Base-by-base conservation (phyloP, 2,329 filamentous ascomycete species). In the Pseudocercospora vitis region DNA sequence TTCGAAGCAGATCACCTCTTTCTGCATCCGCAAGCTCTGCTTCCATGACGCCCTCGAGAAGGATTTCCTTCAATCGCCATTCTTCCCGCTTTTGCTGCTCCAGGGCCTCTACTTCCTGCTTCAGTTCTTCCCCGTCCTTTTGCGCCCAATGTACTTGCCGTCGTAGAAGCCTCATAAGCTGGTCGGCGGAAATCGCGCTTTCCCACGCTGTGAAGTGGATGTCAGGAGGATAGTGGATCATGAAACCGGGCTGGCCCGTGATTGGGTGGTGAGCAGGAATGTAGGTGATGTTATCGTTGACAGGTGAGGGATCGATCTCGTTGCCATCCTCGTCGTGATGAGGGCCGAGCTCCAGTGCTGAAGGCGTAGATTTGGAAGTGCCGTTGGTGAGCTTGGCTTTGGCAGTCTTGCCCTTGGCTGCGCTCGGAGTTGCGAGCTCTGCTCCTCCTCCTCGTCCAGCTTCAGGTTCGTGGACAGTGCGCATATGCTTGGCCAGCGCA, bases 401-500 rank as follows among this genome's bases (percentile, higher is more conserved):
- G 48, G 73, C 67, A 59, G 73, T 72, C 62, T 75, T 75, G 57
- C 73, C 72, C 48, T 74, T 39, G 70, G 61, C 77, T 73, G 26
- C 71, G 70, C 47, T 73, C 70, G 67, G 76, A 68, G 53, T 84
- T 84, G 69, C 89, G 88, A 18, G 86, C 84, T 9, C 89, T 82
- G 2, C 87, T 84, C 68, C 91, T 76, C 77, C n/a, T 89, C 60
- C 61, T 40, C 62, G 61, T 18, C 96, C 79, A 12, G 90, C 88
- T 74, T 99, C 94, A 3, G 92, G 96, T 71, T 99, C 94, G 76
- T 99, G 94, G 31, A 99, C 91, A 12, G 94, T 97, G 64, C 94
- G 88, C 90, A 97, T 97, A 71, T 99, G 94, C 73, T 99, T 99
- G 1, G 92, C 91, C 0, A 99, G 80, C 9, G 94, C 94, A 67